A percentile compares a stretch with the other conserved stretches of the same genome.
Evolutionary conservation across 768 basidiomycete species (phyloP).

Genomic region (Kwoniella dendrophila): DNA sequence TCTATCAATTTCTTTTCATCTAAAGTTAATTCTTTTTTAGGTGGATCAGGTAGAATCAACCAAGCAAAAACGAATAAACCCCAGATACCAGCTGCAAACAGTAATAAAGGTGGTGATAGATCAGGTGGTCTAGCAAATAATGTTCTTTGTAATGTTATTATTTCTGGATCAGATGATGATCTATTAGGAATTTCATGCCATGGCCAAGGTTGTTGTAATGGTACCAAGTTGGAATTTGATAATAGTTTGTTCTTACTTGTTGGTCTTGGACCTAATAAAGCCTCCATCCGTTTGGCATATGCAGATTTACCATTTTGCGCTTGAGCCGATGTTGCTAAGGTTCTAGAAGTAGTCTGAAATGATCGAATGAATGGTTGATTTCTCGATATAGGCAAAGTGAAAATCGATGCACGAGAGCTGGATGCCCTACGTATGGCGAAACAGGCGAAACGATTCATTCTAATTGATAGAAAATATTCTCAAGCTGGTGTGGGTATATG

Average conservation of each 20-base stretch:
- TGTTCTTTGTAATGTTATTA: conserved; percentile 10
- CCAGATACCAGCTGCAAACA: conserved; percentile 21
- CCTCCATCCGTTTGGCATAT: conserved; percentile 1
- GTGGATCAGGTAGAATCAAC: conserved; percentile 6
- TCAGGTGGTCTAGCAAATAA: conserved; percentile 20
- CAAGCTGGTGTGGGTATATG: no score
- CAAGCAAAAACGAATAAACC: conserved; percentile 17
- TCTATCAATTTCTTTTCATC: conserved; percentile 12
- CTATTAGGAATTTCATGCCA: conserved; percentile 20
- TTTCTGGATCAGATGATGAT: conserved; percentile 6
- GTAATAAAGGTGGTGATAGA: conserved; percentile 10
- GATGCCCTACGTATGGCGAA: background rate
- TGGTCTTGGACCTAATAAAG: background rate
- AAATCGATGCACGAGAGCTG: background rate
- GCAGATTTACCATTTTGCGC: background rate
- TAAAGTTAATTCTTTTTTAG: conserved; percentile 6
- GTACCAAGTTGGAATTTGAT: background rate
- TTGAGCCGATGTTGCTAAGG: background rate
- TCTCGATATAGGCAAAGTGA: background rate
- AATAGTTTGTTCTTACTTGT: background rate
- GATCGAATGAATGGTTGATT: no score
- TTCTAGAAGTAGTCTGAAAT: background rate
- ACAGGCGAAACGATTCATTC: background rate
- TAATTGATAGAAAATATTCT: no score
- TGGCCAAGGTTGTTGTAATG: conserved; percentile 20